These are phyloP conservation scores for Kwoniella bestiolae DNA, from an alignment of 768 basidiomycete genomes.

Conservation along the genomic window DNA sequence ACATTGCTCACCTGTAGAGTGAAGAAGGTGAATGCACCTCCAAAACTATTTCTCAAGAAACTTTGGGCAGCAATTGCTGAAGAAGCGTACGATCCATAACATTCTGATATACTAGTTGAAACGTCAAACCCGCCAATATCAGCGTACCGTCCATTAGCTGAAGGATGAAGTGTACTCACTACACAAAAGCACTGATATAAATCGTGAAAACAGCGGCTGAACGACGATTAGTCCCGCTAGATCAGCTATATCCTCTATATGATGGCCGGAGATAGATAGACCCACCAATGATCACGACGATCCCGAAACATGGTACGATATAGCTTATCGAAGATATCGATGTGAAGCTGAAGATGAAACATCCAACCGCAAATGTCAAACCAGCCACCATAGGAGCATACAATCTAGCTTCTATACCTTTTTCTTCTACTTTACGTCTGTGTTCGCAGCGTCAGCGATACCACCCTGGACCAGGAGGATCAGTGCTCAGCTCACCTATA, in stretches of 20 bases:
- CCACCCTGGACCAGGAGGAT: neutral
- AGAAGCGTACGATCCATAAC: constrained; percentile 67
- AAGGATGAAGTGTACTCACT: constrained; percentile 54
- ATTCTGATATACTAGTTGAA: constrained; percentile 63
- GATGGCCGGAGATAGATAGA: neutral
- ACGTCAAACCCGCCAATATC: neutral
- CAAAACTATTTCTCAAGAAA: constrained; percentile 62
- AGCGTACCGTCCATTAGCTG: neutral
- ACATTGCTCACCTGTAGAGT: constrained; percentile 20
- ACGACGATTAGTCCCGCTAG: neutral
- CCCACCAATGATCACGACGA: constrained; percentile 61
- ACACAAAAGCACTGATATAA: constrained; percentile 59
- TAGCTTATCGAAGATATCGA: constrained; percentile 65
- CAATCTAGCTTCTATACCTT: constrained; percentile 55
- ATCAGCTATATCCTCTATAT: too few species aligned
- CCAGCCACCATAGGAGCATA: constrained; percentile 53
- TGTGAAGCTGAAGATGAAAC: constrained; percentile 74
- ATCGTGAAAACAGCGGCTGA: constrained; percentile 22
- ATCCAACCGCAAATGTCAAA: constrained; percentile 49
- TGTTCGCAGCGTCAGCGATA: neutral
- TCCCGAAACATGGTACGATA: constrained; percentile 67
- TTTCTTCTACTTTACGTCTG: constrained; percentile 38
- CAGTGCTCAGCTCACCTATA: constrained; percentile 29
- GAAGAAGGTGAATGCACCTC: constrained; percentile 66
- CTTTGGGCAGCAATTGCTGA: constrained; percentile 73